Evolutionary conservation across 257 asterid species (phyloP).

Genomic region (Echites panduratus): DNA sequence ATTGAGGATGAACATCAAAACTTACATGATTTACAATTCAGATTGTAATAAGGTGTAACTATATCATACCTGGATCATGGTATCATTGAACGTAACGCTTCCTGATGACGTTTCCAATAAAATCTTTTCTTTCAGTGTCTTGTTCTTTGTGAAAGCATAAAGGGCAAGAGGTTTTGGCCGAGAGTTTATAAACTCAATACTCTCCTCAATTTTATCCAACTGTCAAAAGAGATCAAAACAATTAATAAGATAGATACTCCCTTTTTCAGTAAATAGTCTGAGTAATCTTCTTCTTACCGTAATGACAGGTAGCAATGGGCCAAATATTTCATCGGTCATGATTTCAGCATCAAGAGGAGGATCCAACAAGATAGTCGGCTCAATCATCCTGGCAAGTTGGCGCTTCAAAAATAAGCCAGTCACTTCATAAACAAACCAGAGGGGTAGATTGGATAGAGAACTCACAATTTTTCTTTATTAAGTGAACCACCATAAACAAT

Average conservation of each 20-base stretch:
- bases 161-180: constrained; percentile 74
- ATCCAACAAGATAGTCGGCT: constrained; percentile 83
- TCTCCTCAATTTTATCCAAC: constrained; percentile 74
- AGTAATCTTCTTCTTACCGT: constrained; percentile 44
- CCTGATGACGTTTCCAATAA: constrained; percentile 85
- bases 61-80: constrained; percentile 56
- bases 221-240: constrained; percentile 19
- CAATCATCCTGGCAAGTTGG: constrained; percentile 52
- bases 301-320: constrained; percentile 88
- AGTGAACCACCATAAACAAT: constrained; percentile 80
- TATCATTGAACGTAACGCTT: constrained; percentile 69
- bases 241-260: neutral
- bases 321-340: constrained; percentile 90
- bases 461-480: constrained; percentile 60
- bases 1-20: neutral
- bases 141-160: constrained; percentile 71
- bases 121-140: constrained; percentile 46
- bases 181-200: constrained; percentile 63
- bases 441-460: constrained; percentile 9
- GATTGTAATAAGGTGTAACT: neutral
- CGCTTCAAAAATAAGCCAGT: neutral
- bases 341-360: constrained; percentile 79
- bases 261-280: neutral
- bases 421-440: neutral
- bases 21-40: neutral